A percentile compares a stretch with the other conserved stretches of the same genome.
phyloP scores from a whole-genome alignment of 345 rosid genomes.

The Melaleuca alternifolia region DNA sequence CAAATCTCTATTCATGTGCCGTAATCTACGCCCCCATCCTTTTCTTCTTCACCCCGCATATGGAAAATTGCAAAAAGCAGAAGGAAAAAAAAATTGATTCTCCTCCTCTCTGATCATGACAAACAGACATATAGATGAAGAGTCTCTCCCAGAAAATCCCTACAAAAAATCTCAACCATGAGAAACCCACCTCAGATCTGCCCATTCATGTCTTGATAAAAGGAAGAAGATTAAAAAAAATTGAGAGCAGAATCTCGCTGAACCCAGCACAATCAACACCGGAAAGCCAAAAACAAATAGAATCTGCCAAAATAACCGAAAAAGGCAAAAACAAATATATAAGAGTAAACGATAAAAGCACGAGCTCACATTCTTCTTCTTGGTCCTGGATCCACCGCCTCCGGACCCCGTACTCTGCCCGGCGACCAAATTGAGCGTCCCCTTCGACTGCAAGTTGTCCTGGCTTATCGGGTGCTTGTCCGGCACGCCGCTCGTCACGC shows the following conservation, averaged over 20 bases:
- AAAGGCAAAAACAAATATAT: not conserved
- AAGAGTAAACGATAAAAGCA: not conserved
- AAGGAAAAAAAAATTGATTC: not conserved
- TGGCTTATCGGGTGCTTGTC: constrained; percentile 11
- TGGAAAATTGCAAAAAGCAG: not conserved
- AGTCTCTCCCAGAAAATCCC: not conserved
- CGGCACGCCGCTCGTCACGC: constrained; percentile 20
- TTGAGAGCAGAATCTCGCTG: not conserved
- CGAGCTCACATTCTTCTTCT: constrained; percentile 52
- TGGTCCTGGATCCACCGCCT: constrained; percentile 20
- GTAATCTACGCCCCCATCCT: not conserved
- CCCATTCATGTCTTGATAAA: not conserved
- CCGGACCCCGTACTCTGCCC: not conserved
- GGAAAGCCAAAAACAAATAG: not conserved
- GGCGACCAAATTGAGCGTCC: constrained; percentile 15
- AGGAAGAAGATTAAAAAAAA: not conserved
- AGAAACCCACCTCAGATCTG: not conserved
- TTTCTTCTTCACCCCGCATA: not conserved
- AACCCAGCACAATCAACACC: not conserved
- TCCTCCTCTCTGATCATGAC: not conserved
- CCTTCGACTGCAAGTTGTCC: constrained; percentile 17
- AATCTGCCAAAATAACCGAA: not conserved
- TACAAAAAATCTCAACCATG: not conserved
- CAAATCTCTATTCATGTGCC: not conserved
- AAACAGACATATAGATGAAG: not conserved